A percentile compares a stretch with the other conserved stretches of the same genome.
phyloP scores from a whole-genome alignment of 192 early-diverging fungal species.

The Polychytrium aggregatum region DNA sequence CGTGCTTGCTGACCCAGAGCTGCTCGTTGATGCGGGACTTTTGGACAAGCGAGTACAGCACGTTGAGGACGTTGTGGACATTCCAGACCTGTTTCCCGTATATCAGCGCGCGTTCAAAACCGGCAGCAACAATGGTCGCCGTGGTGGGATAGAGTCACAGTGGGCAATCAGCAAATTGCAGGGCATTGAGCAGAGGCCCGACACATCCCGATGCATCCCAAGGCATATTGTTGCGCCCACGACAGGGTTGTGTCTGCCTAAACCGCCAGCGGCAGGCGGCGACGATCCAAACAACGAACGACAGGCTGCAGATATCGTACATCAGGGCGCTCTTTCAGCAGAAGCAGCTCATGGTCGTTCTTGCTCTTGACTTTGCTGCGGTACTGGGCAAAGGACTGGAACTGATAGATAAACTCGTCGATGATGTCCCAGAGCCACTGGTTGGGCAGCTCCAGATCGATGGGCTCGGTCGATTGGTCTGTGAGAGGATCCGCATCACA shows the following conservation, averaged over 20 bases:
- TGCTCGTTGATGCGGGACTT: conserved; percentile 93
- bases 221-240: too few species aligned
- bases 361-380: conserved; percentile 76
- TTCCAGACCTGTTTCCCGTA: conserved; percentile 78
- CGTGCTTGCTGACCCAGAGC: conserved; percentile 76
- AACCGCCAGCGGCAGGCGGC: too few species aligned
- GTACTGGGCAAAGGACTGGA: conserved; percentile 95
- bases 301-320: too few species aligned
- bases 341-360: conserved; percentile 63
- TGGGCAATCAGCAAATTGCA: too few species aligned
- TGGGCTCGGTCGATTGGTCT: conserved; percentile 44
- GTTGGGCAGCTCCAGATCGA: conserved; percentile 88
- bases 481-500: too few species aligned
- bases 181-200: too few species aligned
- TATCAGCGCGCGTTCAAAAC: too few species aligned
- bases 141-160: too few species aligned
- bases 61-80: conserved; percentile 91
- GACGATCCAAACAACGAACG: too few species aligned
- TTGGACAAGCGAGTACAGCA: conserved; percentile 89
- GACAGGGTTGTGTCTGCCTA: too few species aligned
- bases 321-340: conserved; percentile 69
- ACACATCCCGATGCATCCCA: too few species aligned
- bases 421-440: conserved; percentile 99
- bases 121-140: too few species aligned
- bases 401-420: conserved; percentile 99